phyloP scores from a whole-genome alignment of 2,329 filamentous ascomycete genomes.

The Fusarium multiceps region DNA sequence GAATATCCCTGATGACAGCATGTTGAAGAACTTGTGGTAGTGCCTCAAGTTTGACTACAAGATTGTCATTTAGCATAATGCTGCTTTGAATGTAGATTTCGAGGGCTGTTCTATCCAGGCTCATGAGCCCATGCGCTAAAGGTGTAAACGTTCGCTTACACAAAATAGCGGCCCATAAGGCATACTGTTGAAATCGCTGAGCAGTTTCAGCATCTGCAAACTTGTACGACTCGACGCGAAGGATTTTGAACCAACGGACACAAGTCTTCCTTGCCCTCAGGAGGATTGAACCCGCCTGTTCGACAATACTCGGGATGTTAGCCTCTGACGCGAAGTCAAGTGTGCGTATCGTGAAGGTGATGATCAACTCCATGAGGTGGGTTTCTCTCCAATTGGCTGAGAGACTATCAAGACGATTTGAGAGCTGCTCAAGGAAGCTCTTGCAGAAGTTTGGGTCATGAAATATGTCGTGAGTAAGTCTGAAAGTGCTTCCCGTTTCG shows the following conservation, averaged over 20 bases:
- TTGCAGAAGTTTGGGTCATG: conserved; percentile 61
- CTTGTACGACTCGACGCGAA: conserved; percentile 59
- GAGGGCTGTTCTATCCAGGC: conserved; percentile 24
- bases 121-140: background rate
- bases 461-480: conserved; percentile 63
- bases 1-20: conserved; percentile 39
- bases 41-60: conserved; percentile 39
- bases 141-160: conserved; percentile 57
- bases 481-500: conserved; percentile 43
- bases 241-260: conserved; percentile 59
- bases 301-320: background rate
- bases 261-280: conserved; percentile 50
- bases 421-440: conserved; percentile 60
- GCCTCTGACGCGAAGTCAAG: conserved; percentile 37
- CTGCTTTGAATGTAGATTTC: conserved; percentile 40
- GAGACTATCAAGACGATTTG: conserved; percentile 57
- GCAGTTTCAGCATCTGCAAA: conserved; percentile 53
- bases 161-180: conserved; percentile 66
- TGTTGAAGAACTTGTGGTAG: conserved; percentile 32
- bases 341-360: conserved; percentile 61
- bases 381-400: conserved; percentile 69
- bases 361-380: conserved; percentile 66
- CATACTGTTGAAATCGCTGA: conserved; percentile 54
- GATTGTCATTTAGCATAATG: conserved; percentile 41
- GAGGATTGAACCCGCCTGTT: conserved; percentile 17